Base-by-base conservation (phyloP, 1,284 basidiomycete genomes). In the Pholiota adiposa region DNA sequence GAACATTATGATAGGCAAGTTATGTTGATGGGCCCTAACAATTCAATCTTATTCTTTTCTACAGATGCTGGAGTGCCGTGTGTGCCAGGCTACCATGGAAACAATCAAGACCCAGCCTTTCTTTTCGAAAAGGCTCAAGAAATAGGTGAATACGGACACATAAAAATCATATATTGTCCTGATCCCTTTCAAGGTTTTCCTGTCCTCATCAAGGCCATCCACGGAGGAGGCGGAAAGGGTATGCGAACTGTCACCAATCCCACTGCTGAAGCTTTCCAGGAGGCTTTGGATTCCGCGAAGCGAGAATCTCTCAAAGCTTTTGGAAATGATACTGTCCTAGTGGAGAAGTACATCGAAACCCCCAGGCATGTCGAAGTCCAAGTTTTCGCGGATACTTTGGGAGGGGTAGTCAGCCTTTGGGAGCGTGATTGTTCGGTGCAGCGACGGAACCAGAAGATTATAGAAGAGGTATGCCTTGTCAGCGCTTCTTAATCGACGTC, bases 161-260 rank as follows among this genome's bases (percentile, higher is more conserved):
- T 36, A 33, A 9, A 8, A 9, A 8, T 14, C 18, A 18, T 41
- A 18, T 56, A 14, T 54, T 25, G 4, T 23, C 25, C 18, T 18
- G 31, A 7, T 54, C 54, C 44, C 14, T 36, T 11, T 14, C 36
- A 51, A 89, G 88, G 87, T 16, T 98, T 96, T 77, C 97, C 96
- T 11, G 92, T 96, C 23, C 82, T 96, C 61, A 97, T 97, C 79
- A 97, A 97, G 73, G 96, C 96, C 25, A 92, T 96, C 48, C 94
- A 97, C 75, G 97, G 97, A 27, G 97, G 96, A 55, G 96, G 97
- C 59, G 96, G 97, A 16, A 95, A 97, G 72, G 97, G 97, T 63
- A 98, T 98, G 97, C 90, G 96, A 61, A 89, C 90, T 25, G 96
- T 97, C 59, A 87, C 88, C 36, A 92, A 94, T 5, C 81, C 82